Evolutionary conservation across 306 rosid species (phyloP).

Genomic region (Pueraria montana): DNA sequence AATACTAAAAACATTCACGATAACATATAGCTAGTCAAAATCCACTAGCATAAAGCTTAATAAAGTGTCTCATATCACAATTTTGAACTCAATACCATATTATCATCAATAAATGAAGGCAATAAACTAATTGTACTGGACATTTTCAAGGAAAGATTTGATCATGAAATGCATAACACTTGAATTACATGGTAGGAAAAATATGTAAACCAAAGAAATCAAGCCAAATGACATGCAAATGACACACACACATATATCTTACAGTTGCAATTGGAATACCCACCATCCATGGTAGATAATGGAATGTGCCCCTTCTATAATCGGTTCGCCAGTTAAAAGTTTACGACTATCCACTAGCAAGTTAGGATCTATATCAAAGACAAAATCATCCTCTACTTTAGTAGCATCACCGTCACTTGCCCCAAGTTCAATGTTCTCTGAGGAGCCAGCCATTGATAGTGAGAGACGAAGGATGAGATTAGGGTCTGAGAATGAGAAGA

Average conservation of each 20-base stretch:
- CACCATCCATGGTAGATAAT: slow-evolving; percentile 64
- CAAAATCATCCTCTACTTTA: slow-evolving; percentile 35
- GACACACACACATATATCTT: neutral
- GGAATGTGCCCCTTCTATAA: slow-evolving; percentile 56
- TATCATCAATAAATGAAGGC: neutral
- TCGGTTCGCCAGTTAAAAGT: slow-evolving; percentile 44
- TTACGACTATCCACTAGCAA: slow-evolving; percentile 48
- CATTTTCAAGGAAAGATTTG: neutral
- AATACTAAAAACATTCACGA: neutral
- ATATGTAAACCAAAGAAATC: neutral
- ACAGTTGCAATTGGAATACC: neutral
- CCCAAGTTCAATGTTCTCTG: neutral
- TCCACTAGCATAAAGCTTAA: neutral
- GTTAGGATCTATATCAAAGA: slow-evolving; percentile 54
- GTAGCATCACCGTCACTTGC: neutral
- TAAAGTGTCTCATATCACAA: neutral
- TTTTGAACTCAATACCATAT: neutral
- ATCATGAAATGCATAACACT: neutral
- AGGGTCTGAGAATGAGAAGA: neutral
- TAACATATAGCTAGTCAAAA: neutral
- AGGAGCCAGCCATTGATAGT: neutral
- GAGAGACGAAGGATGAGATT: slow-evolving; percentile 18
- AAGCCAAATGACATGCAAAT: neutral
- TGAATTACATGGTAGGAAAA: neutral
- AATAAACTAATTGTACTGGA: neutral